phyloP scores from a whole-genome alignment of 2,329 filamentous ascomycete genomes.

The Sordariomycetes sp. region DNA sequence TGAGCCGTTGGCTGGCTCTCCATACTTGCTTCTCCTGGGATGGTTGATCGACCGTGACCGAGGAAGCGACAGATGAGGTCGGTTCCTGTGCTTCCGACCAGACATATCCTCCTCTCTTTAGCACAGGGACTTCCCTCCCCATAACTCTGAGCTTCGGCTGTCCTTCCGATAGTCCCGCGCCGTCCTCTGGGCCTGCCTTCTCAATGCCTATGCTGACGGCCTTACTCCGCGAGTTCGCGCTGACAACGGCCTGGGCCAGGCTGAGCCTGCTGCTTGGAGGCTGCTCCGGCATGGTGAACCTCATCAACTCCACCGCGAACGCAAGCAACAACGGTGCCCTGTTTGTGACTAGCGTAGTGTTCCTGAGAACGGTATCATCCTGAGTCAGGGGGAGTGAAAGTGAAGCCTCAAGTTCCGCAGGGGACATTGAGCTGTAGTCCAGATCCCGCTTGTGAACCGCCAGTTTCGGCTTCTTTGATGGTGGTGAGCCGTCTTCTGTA shows the following conservation, averaged over 20 bases:
- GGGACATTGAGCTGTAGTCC: conserved; percentile 31
- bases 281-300: conserved; percentile 78
- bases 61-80: conserved; percentile 4
- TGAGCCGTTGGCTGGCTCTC: conserved; percentile 41
- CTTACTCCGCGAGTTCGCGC: conserved; percentile 69
- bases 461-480: conserved; percentile 20
- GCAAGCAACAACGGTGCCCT: conserved; percentile 75
- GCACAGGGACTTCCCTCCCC: conserved; percentile 63
- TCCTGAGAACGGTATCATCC: conserved; percentile 50
- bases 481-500: background rate
- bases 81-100: conserved; percentile 15
- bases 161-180: conserved; percentile 59
- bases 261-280: conserved; percentile 77
- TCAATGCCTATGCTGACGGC: conserved; percentile 68
- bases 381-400: conserved; percentile 48
- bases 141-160: conserved; percentile 66
- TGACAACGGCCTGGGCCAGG: conserved; percentile 75
- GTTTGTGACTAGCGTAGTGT: conserved; percentile 60
- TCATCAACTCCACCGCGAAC: conserved; percentile 64
- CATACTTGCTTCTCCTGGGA: conserved; percentile 24
- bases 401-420: conserved; percentile 53
- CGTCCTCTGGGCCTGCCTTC: conserved; percentile 52
- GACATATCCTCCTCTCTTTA: conserved; percentile 69
- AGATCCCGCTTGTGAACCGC: conserved; percentile 23
- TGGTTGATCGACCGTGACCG: conserved; percentile 7